A percentile compares a stretch with the other conserved stretches of the same genome.
These are phyloP conservation scores for Myrmaecium sp. DNA, from an alignment of 2,329 filamentous ascomycete species.

Conservation along the genomic window DNA sequence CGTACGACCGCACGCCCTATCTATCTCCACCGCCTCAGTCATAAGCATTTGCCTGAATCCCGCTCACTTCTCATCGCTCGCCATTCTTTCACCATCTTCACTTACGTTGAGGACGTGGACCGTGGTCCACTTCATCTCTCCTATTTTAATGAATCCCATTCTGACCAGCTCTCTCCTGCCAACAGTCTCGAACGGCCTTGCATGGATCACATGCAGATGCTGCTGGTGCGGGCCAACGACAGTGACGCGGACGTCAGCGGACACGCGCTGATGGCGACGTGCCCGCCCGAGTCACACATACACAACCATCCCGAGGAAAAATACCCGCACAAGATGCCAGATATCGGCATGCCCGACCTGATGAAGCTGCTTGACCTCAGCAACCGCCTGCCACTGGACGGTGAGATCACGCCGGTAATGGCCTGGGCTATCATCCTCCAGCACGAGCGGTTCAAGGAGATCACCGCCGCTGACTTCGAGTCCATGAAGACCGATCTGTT, in stretches of 20 bases:
- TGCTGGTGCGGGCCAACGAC: slow-evolving; percentile 43
- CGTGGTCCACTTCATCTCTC: too few relatives aligned
- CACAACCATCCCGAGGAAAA: slow-evolving; percentile 35
- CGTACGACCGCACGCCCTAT: slow-evolving; percentile 61
- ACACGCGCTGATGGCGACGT: slow-evolving; percentile 86
- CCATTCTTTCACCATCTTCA: slow-evolving; percentile 4
- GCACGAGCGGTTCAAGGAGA: slow-evolving; percentile 49
- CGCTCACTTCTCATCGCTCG: slow-evolving; percentile 9
- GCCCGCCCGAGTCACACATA: slow-evolving; percentile 55
- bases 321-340: slow-evolving; percentile 59
- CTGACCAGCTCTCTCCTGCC: too few relatives aligned
- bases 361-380: slow-evolving; percentile 72
- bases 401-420: slow-evolving; percentile 90
- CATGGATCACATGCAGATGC: slow-evolving; percentile 75
- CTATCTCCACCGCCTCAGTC: slow-evolving; percentile 45
- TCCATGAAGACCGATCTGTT: slow-evolving; percentile 56
- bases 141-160: slow-evolving; percentile 4
- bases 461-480: slow-evolving; percentile 53
- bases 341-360: slow-evolving; percentile 53
- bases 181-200: slow-evolving; percentile 75
- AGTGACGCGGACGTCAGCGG: slow-evolving; percentile 53
- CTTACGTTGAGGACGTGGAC: too few relatives aligned
- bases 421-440: slow-evolving; percentile 66
- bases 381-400: slow-evolving; percentile 57
- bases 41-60: slow-evolving; percentile 7